A percentile compares a stretch with the other conserved stretches of the same genome.
Evolutionary conservation across 805 yeast species (phyloP).

Genomic region (Kodamaea kakaduensis): DNA sequence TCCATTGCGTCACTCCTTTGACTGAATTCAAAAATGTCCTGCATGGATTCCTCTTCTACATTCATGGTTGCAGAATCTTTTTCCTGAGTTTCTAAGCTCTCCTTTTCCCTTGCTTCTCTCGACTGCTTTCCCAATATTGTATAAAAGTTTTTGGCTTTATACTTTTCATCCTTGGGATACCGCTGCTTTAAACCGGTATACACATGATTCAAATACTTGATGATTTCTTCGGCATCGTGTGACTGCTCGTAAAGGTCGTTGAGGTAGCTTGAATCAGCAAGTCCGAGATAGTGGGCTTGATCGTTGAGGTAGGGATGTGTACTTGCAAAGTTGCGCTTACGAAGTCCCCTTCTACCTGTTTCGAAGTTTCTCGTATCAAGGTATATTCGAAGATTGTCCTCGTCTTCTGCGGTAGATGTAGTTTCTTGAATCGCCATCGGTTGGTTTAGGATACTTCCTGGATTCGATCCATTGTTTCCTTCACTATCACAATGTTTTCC

Average conservation of each 20-base stretch:
- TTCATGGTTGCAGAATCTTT: conserved; percentile 10
- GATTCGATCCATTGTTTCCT: too few relatives aligned
- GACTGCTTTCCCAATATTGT: conserved; percentile 28
- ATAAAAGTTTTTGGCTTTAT: conserved; percentile 35
- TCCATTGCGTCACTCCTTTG: too few relatives aligned
- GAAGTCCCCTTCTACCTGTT: conserved; percentile 24
- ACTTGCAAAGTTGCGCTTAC: conserved; percentile 42
- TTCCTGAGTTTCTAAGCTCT: too few relatives aligned
- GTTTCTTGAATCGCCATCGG: too few relatives aligned
- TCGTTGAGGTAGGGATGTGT: conserved; percentile 44
- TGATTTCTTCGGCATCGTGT: conserved; percentile 30
- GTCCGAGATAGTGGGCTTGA: conserved; percentile 42
- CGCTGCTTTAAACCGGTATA: conserved; percentile 28
- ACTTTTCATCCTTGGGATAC: conserved; percentile 39
- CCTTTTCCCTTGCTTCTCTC: conserved; percentile 10
- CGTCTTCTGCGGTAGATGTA: conserved; percentile 7
- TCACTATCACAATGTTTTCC: too few relatives aligned
- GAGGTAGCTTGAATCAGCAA: conserved; percentile 31
- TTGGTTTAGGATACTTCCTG: too few relatives aligned
- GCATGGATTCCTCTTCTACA: too few relatives aligned
- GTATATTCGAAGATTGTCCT: conserved; percentile 13
- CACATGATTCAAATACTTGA: conserved; percentile 32
- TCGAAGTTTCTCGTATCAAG: conserved; percentile 14
- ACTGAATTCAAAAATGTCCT: too few relatives aligned
- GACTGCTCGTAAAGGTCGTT: conserved; percentile 36